A percentile compares a stretch with the other conserved stretches of the same genome.
Conservation (phyloP, 2,329 filamentous ascomycete genomes). For the Cladorrhinum sp. region DNA sequence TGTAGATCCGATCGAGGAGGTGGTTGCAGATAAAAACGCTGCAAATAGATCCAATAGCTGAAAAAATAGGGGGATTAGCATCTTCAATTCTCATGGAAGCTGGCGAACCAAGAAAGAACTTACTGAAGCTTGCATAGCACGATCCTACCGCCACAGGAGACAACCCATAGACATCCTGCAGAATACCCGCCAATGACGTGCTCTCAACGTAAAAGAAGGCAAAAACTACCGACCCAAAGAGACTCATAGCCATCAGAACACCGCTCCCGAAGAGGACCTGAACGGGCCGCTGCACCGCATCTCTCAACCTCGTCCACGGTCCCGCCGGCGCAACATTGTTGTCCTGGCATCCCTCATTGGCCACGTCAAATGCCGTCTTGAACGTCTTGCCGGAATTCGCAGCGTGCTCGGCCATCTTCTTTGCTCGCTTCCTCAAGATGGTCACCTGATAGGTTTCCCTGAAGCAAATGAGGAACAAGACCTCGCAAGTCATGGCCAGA, state of each 20-base stretch:
- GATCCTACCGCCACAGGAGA: constrained; percentile 51
- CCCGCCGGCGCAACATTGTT: background rate
- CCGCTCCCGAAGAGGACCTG: constrained; percentile 43
- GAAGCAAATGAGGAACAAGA: constrained; percentile 50
- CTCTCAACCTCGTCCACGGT: constrained; percentile 34
- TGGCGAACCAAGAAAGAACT: constrained; percentile 16
- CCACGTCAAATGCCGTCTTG: constrained; percentile 33
- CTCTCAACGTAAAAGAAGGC: constrained; percentile 53
- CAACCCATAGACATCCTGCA: constrained; percentile 47
- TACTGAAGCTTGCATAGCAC: constrained; percentile 55
- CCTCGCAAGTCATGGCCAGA: constrained; percentile 47
- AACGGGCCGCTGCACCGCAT: constrained; percentile 45
- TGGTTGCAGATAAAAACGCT: constrained; percentile 49
- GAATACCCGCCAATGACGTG: constrained; percentile 51
- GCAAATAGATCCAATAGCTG: constrained; percentile 48
- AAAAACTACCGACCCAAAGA: constrained; percentile 49
- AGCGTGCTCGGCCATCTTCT: constrained; percentile 29
- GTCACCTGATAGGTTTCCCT: constrained; percentile 60
- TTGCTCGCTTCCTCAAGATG: constrained; percentile 47
- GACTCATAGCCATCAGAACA: constrained; percentile 49
- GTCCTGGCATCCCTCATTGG: constrained; percentile 6
- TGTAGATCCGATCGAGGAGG: constrained; percentile 52
- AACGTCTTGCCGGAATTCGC: constrained; percentile 30
- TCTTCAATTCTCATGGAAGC: constrained; percentile 7
- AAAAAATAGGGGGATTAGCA: constrained; percentile 2